phyloP scores from a whole-genome alignment of 2,329 filamentous ascomycete genomes.

The Curvularia sp. region DNA sequence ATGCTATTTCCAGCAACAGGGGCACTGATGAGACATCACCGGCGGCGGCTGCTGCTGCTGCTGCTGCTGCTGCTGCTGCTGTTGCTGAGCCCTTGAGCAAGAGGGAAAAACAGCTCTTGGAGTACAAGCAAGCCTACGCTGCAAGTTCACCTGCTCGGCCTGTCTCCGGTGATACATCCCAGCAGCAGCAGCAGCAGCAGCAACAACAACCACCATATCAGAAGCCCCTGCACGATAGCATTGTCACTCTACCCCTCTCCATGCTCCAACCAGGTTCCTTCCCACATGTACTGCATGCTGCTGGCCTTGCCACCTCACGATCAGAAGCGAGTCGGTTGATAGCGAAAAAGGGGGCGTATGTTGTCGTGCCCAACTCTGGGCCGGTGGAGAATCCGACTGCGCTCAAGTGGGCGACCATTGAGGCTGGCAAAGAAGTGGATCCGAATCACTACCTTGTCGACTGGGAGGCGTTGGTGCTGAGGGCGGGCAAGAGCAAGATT shows the following conservation, averaged over 20 bases:
- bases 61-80: too few relatives aligned
- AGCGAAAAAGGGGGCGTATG: slow-evolving; percentile 64
- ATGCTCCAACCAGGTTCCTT: slow-evolving; percentile 64
- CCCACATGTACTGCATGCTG: slow-evolving; percentile 65
- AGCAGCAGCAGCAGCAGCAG: slow-evolving; percentile 21
- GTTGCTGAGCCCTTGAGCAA: slow-evolving; percentile 12
- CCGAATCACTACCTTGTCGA: slow-evolving; percentile 68
- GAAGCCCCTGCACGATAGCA: slow-evolving; percentile 50
- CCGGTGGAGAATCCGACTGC: slow-evolving; percentile 49
- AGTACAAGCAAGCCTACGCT: slow-evolving; percentile 40
- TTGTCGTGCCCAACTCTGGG: slow-evolving; percentile 57
- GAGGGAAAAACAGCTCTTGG: slow-evolving; percentile 25
- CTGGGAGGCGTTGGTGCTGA: slow-evolving; percentile 61
- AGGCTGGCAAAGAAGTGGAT: slow-evolving; percentile 64
- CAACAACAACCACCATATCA: neutral
- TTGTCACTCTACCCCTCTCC: slow-evolving; percentile 66
- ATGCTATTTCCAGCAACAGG: slow-evolving; percentile 20
- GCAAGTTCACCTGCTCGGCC: slow-evolving; percentile 26
- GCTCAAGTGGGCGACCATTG: slow-evolving; percentile 70
- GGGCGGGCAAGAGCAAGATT: slow-evolving; percentile 67
- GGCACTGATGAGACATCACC: neutral
- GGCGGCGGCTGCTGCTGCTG: too few relatives aligned
- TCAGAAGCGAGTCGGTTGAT: slow-evolving; percentile 68
- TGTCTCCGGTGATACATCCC: slow-evolving; percentile 21
- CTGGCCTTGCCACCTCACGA: slow-evolving; percentile 64